Conservation (phyloP, 768 basidiomycete species). For the Mycena filopes region DNA sequence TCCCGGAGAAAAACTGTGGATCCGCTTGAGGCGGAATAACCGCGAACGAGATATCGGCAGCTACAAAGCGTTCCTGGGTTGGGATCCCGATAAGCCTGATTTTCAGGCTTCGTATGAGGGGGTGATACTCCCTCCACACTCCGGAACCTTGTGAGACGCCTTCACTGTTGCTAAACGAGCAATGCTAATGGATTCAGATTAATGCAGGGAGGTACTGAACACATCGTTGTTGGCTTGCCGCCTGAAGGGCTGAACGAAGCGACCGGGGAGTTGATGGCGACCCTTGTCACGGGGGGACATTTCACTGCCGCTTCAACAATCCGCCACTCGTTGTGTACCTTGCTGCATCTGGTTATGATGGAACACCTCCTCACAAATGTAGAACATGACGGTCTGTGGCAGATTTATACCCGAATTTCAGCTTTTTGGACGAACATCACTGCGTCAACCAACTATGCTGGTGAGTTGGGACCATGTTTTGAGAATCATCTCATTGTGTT, state of each 20-base stretch:
- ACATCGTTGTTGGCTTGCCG: not conserved
- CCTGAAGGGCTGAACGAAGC: not conserved
- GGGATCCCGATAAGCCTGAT: not conserved
- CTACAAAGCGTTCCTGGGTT: no score
- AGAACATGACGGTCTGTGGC: not conserved
- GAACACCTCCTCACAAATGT: constrained; percentile 4
- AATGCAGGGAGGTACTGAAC: not conserved
- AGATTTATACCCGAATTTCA: not conserved
- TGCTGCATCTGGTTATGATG: constrained; percentile 1
- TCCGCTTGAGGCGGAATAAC: not conserved
- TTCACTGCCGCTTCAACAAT: constrained; percentile 1
- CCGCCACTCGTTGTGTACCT: not conserved
- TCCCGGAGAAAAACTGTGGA: not conserved
- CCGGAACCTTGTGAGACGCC: not conserved
- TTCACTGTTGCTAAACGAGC: no score
- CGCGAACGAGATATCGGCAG: no score
- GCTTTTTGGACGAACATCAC: not conserved
- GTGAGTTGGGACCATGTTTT: no score
- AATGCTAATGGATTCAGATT: no score
- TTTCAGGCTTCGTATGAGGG: not conserved
- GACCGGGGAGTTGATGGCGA: not conserved
- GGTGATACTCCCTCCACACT: not conserved
- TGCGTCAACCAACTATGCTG: no score
- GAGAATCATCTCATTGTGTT: no score
- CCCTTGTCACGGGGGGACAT: not conserved